Base-by-base conservation (phyloP, 2,329 filamentous ascomycete species). In the Xylaria polymorpha region DNA sequence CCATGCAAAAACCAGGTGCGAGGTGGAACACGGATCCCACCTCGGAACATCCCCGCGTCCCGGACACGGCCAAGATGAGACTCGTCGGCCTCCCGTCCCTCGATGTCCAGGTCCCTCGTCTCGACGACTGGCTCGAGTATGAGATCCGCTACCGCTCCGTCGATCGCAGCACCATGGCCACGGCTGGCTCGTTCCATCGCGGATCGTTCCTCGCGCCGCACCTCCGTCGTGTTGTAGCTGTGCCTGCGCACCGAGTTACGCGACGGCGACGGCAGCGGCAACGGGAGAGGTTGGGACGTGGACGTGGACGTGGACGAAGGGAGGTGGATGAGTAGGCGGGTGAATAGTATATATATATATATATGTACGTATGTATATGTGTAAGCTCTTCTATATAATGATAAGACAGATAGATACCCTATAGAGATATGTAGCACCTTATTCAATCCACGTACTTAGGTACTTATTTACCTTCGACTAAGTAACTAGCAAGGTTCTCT, bases 41-140 rank as follows among this genome's bases (percentile, higher is more conserved):
- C 66, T 44, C 20, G 18, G 22, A 69, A 3, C 69, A 71, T 25
- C 71, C 74, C 18, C 12, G 20, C 6, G 61, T 71, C 29, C 22
- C 61, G 4, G 74, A 75, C 32, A 22, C 39, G 5, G 71, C 73
- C 9, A 77, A 78, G 22, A 72, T 81, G 73, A 82, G 81, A 48
- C 75, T 89, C 64, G 70, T 90, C 14, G 86, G 85, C 29, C 79
- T 89, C 67, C 87, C 87, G 3, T 86, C 85, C 25, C 75, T 90
- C 51, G 84, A 83, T 0, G 76, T 88, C 4, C 77, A 81, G 1
- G 68, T 87, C 8, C 85, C 85, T 0, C 81, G 82, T 0, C 68
- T 87, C 25, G 81, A 84, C 51, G 73, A 83, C 35, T 86, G 84
- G 85, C 73, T 88, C 8, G 75, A 79, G 59, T 88, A 83, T 64